Conservation (phyloP, 441 rosid genomes). For the Adansonia madagascariensis region DNA sequence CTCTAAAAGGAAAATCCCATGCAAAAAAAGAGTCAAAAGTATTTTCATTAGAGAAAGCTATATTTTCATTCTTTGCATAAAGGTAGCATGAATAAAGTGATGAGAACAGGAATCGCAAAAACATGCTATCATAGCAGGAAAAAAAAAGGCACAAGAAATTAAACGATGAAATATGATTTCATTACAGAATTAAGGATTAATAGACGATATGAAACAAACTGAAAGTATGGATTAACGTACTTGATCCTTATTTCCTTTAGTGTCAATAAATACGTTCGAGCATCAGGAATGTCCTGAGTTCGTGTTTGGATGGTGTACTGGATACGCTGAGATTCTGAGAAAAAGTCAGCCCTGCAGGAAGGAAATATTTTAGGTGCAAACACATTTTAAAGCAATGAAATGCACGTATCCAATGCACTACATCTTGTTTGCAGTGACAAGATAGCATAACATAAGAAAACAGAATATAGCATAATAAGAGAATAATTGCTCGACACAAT, state of each 20-base stretch:
- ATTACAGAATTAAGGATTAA: not conserved
- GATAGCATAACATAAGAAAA: not conserved
- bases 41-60: not conserved
- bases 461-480: not conserved
- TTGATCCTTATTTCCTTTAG: slow-evolving; percentile 76
- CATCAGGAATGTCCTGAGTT: slow-evolving; percentile 81
- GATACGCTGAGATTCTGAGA: slow-evolving; percentile 83
- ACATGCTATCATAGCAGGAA: not conserved
- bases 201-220: not conserved
- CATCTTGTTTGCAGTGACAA: not conserved
- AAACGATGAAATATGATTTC: not conserved
- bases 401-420: slow-evolving; percentile 5
- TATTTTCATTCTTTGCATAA: not conserved
- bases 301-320: slow-evolving; percentile 59
- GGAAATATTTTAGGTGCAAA: slow-evolving; percentile 16
- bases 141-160: not conserved
- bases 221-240: slow-evolving; percentile 39
- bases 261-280: slow-evolving; percentile 75
- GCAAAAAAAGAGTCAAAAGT: not conserved
- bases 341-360: slow-evolving; percentile 71
- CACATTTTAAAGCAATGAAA: not conserved
- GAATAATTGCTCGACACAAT: not conserved
- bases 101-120: not conserved
- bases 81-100: no score
- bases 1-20: not conserved